These are phyloP conservation scores for Alternaria incomplexa DNA, from an alignment of 2,329 filamentous ascomycete genomes.

Conservation along the genomic window DNA sequence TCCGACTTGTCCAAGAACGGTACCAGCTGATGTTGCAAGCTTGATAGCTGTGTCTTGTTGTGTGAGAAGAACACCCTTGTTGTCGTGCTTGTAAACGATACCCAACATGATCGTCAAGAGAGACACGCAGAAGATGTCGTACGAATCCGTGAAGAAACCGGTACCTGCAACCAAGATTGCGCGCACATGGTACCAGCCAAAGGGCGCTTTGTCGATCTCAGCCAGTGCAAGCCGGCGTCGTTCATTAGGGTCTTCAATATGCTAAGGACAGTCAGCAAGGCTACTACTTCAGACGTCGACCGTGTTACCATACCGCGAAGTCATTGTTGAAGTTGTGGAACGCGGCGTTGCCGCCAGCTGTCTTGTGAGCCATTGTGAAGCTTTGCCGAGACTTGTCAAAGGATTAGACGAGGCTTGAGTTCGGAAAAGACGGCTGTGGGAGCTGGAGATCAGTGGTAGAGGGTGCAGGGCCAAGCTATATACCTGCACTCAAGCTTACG, in stretches of 20 bases:
- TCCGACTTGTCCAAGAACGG: conserved; percentile 79
- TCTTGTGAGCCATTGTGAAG: conserved; percentile 23
- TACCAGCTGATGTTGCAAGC: conserved; percentile 81
- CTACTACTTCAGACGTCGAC: background rate
- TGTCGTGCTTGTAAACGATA: conserved; percentile 72
- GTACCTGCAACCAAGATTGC: conserved; percentile 80
- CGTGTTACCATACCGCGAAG: conserved; percentile 35
- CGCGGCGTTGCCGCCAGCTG: conserved; percentile 30
- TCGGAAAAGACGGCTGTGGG: background rate
- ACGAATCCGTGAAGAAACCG: conserved; percentile 86
- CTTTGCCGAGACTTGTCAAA: conserved; percentile 14
- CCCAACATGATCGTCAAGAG: conserved; percentile 70
- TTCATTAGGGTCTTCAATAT: conserved; percentile 74
- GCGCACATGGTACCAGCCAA: conserved; percentile 82
- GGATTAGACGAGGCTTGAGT: conserved; percentile 17
- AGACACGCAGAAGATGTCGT: conserved; percentile 64
- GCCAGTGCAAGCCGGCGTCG: conserved; percentile 78
- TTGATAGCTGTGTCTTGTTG: conserved; percentile 84
- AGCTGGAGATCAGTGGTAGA: background rate
- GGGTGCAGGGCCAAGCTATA: conserved; percentile 13
- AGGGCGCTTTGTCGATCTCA: conserved; percentile 80
- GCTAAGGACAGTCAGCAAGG: conserved; percentile 25
- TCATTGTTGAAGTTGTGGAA: conserved; percentile 38
- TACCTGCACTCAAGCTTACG: conserved; percentile 10
- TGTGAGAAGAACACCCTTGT: conserved; percentile 61